These are phyloP conservation scores for Wickerhamiella vanderwaltii DNA, from an alignment of 805 yeast species.

Conservation along the genomic window DNA sequence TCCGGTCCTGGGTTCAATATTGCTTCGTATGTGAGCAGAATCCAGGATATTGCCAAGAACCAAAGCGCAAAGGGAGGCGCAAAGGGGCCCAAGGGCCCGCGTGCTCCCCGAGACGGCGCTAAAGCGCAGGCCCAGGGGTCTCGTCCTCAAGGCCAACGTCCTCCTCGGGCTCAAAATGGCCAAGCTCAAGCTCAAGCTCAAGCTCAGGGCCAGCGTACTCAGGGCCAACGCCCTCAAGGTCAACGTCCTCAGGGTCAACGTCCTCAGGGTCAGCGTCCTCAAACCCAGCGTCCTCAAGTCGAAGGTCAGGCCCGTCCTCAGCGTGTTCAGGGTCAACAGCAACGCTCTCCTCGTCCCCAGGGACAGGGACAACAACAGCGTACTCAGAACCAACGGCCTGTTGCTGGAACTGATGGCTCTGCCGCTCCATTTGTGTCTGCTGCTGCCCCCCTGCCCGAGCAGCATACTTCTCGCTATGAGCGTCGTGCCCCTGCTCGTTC, in stretches of 20 bases:
- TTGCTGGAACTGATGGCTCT: neutral
- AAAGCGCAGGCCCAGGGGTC: neutral
- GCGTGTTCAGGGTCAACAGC: neutral
- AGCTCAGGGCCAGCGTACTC: neutral
- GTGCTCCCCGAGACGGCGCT: neutral
- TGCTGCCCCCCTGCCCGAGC: neutral
- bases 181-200: neutral
- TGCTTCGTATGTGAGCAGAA: constrained; percentile 16
- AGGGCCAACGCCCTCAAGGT: neutral
- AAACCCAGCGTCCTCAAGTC: neutral
- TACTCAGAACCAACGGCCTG: neutral
- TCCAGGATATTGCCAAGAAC: constrained; percentile 18
- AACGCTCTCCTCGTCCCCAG: neutral
- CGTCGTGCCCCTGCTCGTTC: too few relatives aligned
- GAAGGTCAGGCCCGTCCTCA: neutral
- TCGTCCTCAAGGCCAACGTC: neutral
- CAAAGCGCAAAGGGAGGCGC: neutral
- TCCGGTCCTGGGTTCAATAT: constrained; percentile 17
- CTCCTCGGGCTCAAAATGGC: neutral
- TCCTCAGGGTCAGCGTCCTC: too few relatives aligned
- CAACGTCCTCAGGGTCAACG: neutral
- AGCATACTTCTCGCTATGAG: neutral
- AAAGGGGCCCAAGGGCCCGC: neutral
- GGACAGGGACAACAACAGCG: neutral
- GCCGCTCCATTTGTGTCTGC: neutral